Conservation (phyloP, 257 asterid genomes). For the Henckelia pumila region DNA sequence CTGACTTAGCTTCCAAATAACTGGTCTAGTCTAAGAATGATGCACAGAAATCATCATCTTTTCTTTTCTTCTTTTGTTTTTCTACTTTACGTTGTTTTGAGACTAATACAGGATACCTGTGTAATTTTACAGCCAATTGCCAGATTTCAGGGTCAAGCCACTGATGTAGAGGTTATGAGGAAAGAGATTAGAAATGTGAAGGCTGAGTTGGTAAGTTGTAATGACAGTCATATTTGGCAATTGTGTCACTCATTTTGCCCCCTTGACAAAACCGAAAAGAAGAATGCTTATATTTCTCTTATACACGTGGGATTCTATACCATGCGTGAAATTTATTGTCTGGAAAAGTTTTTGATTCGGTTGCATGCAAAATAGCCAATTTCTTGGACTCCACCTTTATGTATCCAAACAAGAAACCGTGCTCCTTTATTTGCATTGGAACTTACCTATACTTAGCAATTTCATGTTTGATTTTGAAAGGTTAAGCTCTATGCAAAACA, state of each 20-base stretch:
- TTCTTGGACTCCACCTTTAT: no score
- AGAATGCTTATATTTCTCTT: background rate
- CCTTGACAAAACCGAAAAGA: background rate
- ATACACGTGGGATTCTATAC: no score
- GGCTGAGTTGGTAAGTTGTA: constrained; percentile 71
- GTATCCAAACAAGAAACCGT: background rate
- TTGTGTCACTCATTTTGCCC: constrained; percentile 14
- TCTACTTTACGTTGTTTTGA: constrained; percentile 9
- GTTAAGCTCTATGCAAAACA: constrained; percentile 73
- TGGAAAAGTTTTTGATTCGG: no score
- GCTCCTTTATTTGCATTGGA: background rate
- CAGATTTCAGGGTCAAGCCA: constrained; percentile 94
- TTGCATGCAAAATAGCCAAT: no score
- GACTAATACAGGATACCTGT: constrained; percentile 16
- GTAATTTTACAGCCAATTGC: constrained; percentile 71
- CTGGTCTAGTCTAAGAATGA: constrained; percentile 17
- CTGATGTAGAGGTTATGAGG: constrained; percentile 86
- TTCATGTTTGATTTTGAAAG: constrained; percentile 41
- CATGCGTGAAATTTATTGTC: no score
- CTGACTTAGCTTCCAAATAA: constrained; percentile 12
- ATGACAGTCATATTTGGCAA: constrained; percentile 18
- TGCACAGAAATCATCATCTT: background rate
- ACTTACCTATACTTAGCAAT: background rate
- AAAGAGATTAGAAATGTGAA: constrained; percentile 76
- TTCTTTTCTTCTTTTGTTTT: constrained; percentile 3